phyloP scores from a whole-genome alignment of 2,329 filamentous ascomycete genomes.

The Trichoderma polysporum region DNA sequence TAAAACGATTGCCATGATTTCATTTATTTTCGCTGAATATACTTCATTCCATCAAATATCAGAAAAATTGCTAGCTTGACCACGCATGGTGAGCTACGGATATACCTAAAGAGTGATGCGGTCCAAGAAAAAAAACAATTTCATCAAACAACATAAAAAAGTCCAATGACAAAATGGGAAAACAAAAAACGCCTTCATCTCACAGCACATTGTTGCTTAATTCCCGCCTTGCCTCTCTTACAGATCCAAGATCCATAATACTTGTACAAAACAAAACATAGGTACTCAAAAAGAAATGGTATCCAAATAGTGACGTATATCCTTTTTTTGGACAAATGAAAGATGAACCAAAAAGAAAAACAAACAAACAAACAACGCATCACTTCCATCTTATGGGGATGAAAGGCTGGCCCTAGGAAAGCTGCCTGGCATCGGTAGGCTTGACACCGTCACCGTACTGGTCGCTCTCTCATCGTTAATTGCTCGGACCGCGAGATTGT shows the following conservation, averaged over 20 bases:
- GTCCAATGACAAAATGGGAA: not conserved
- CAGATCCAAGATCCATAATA: not conserved
- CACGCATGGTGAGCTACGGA: slow-evolving; percentile 1
- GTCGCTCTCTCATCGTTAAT: slow-evolving; percentile 33
- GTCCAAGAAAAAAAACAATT: not conserved
- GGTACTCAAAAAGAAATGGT: not conserved
- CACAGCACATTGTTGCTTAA: not conserved
- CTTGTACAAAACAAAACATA: not conserved
- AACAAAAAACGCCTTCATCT: not conserved
- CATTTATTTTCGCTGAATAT: not conserved
- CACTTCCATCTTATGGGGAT: slow-evolving; percentile 23
- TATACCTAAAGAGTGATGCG: slow-evolving; percentile 13
- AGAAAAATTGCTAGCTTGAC: not conserved
- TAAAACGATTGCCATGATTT: not conserved
- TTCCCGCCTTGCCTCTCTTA: not conserved
- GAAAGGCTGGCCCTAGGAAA: slow-evolving; percentile 55
- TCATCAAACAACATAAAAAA: not conserved
- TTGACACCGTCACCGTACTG: slow-evolving; percentile 57
- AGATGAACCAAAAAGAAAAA: not conserved
- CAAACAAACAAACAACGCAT: slow-evolving; percentile 16
- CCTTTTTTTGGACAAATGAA: not conserved
- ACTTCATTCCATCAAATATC: not conserved
- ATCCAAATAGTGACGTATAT: slow-evolving; percentile 1
- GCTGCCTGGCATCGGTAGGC: slow-evolving; percentile 68
- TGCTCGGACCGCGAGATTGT: not conserved